Evolutionary conservation across 345 rosid genomes (phyloP).

Genomic region (Moringa oleifera): DNA sequence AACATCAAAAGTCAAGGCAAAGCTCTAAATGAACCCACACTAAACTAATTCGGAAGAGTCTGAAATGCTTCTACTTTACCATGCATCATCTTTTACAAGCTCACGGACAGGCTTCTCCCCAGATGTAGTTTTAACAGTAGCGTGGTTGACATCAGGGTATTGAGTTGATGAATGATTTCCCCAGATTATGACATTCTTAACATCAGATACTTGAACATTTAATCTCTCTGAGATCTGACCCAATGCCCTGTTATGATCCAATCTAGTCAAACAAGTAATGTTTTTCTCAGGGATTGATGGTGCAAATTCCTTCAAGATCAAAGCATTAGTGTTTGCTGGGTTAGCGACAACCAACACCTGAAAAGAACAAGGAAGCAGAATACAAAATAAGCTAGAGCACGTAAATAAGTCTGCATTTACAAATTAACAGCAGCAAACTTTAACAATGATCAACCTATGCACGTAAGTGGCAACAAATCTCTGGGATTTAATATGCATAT

Average conservation of each 20-base stretch:
- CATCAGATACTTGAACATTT: slow-evolving; percentile 81
- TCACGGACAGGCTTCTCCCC: slow-evolving; percentile 75
- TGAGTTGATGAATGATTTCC: slow-evolving; percentile 97
- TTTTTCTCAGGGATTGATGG: slow-evolving; percentile 94
- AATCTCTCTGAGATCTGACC: slow-evolving; percentile 94
- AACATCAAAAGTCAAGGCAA: slow-evolving; percentile 1
- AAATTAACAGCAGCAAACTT: neutral
- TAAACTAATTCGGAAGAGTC: neutral
- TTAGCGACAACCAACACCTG: slow-evolving; percentile 99
- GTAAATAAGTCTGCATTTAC: neutral
- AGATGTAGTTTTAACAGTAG: slow-evolving; percentile 65
- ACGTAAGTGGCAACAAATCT: neutral
- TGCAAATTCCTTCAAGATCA: slow-evolving; percentile 95
- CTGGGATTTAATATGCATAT: neutral
- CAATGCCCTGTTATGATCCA: slow-evolving; percentile 98
- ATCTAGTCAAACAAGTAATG: slow-evolving; percentile 90
- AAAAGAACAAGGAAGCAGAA: slow-evolving; percentile 1
- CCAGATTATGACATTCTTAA: slow-evolving; percentile 94
- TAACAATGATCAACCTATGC: neutral
- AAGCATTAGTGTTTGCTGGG: slow-evolving; percentile 97
- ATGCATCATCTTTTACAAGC: slow-evolving; percentile 80
- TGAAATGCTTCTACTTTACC: slow-evolving; percentile 36
- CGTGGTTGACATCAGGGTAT: slow-evolving; percentile 99
- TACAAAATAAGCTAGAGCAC: neutral
- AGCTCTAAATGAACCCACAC: neutral